phyloP scores from a whole-genome alignment of 2,329 filamentous ascomycete species.

The Epichloe typhina region DNA sequence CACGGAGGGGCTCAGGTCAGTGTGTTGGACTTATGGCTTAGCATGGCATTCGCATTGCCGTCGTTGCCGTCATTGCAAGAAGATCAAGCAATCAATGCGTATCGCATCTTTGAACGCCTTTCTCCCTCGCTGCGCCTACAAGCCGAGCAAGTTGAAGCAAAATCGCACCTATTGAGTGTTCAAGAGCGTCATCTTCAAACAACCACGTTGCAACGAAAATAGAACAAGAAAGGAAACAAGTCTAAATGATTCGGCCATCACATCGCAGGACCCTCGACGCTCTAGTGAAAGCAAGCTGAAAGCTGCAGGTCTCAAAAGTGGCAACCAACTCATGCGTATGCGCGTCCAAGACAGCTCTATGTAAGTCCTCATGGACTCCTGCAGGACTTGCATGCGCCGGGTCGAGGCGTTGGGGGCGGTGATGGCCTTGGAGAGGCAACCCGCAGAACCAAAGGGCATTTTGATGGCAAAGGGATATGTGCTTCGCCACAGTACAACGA shows the following conservation, averaged over 20 bases:
- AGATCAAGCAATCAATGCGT: too few species aligned
- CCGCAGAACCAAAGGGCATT: slow-evolving; percentile 4
- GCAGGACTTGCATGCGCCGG: slow-evolving; percentile 8
- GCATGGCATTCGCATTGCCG: too few species aligned
- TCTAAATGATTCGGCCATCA: background rate
- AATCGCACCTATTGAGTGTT: too few species aligned
- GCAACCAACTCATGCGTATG: slow-evolving; percentile 1
- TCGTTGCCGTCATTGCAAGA: too few species aligned
- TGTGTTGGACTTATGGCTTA: too few species aligned
- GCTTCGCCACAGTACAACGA: slow-evolving; percentile 25
- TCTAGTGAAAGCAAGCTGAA: slow-evolving; percentile 8
- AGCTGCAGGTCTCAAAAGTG: slow-evolving; percentile 4
- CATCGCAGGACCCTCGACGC: background rate
- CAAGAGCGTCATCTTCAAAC: background rate
- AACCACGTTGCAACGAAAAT: background rate
- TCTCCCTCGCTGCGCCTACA: too few species aligned
- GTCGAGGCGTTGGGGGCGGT: slow-evolving; percentile 7
- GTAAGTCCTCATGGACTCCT: slow-evolving; percentile 1
- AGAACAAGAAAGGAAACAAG: background rate
- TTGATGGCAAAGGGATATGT: slow-evolving; percentile 6
- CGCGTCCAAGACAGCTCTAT: slow-evolving; percentile 3
- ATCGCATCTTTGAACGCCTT: too few species aligned
- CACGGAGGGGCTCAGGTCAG: too few species aligned
- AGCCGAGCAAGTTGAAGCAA: too few species aligned
- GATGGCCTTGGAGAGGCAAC: slow-evolving; percentile 9